These are phyloP conservation scores for Apiospora koreana DNA, from an alignment of 2,329 filamentous ascomycete genomes.

Conservation along the genomic window DNA sequence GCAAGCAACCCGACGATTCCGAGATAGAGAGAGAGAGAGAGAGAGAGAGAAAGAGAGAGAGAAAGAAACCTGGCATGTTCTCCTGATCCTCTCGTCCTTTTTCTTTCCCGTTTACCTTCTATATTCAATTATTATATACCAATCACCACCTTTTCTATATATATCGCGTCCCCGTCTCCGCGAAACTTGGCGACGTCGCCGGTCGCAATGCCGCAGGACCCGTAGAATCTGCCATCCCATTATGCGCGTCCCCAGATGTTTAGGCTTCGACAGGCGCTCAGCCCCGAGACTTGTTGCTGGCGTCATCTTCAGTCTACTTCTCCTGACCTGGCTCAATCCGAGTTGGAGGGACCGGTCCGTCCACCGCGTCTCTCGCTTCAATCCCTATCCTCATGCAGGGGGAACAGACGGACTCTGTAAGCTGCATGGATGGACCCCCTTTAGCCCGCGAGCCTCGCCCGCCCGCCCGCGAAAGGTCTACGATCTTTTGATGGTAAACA, in stretches of 20 bases:
- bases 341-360: slow-evolving; percentile 30
- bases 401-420: slow-evolving; percentile 33
- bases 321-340: slow-evolving; percentile 31
- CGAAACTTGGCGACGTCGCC: not conserved
- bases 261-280: slow-evolving; percentile 19
- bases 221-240: slow-evolving; percentile 9
- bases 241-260: slow-evolving; percentile 21
- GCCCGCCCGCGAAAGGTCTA: slow-evolving; percentile 50
- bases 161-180: no score
- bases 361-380: slow-evolving; percentile 27
- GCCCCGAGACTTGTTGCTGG: slow-evolving; percentile 19
- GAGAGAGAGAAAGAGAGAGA: no score
- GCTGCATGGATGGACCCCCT: slow-evolving; percentile 40
- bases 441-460: slow-evolving; percentile 17
- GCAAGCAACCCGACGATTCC: no score
- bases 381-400: slow-evolving; percentile 19
- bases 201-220: not conserved
- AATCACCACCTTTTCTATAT: no score
- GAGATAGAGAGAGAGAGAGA: no score
- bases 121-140: no score
- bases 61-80: not conserved
- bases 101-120: no score
- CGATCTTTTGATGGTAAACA: slow-evolving; percentile 64
- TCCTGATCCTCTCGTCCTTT: not conserved
- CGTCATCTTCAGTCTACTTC: slow-evolving; percentile 16